Conservation (phyloP, 352 stramenopile species). For the Phytophthora pistaciae region DNA sequence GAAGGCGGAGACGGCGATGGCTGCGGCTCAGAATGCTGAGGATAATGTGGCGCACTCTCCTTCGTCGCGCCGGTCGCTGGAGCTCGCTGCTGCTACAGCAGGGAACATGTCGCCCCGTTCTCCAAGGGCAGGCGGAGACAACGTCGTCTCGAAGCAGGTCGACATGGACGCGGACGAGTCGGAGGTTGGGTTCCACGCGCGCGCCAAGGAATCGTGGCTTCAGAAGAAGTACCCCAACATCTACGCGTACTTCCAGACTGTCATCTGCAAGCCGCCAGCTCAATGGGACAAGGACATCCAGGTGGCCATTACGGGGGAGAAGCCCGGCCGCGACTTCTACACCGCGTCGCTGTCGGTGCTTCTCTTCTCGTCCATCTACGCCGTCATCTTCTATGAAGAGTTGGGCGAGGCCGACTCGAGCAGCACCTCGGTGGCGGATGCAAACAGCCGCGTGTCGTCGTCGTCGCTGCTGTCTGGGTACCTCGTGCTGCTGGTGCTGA, state of each 20-base stretch:
- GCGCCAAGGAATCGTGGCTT: conserved; percentile 66
- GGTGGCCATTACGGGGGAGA: conserved; percentile 77
- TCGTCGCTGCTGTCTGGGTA: conserved; percentile 88
- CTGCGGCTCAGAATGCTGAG: conserved; percentile 1
- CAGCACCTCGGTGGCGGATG: conserved; percentile 45
- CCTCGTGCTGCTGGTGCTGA: conserved; percentile 83
- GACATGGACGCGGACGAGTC: conserved; percentile 67
- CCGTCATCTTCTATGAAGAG: conserved; percentile 80
- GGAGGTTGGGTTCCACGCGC: conserved; percentile 45
- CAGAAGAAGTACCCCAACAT: conserved; percentile 57
- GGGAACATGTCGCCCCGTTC: conserved; percentile 20
- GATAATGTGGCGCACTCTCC: conserved; percentile 32
- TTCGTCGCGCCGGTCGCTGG: conserved; percentile 25
- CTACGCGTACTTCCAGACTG: conserved; percentile 66
- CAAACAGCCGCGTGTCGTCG: conserved; percentile 63
- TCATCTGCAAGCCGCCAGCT: conserved; percentile 69
- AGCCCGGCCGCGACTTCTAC: conserved; percentile 84
- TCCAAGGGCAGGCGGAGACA: conserved; percentile 25
- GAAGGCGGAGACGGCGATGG: conserved; percentile 17
- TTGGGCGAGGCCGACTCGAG: conserved; percentile 68
- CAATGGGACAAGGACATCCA: conserved; percentile 92
- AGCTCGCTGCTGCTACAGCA: conserved; percentile 21
- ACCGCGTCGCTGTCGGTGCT: conserved; percentile 69
- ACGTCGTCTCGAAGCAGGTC: conserved; percentile 64
- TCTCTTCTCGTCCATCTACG: conserved; percentile 74